Evolutionary conservation across 331 rosid species (phyloP), one percentile per base, ranked within the genome.

Genomic region (Arachis monticola): DNA sequence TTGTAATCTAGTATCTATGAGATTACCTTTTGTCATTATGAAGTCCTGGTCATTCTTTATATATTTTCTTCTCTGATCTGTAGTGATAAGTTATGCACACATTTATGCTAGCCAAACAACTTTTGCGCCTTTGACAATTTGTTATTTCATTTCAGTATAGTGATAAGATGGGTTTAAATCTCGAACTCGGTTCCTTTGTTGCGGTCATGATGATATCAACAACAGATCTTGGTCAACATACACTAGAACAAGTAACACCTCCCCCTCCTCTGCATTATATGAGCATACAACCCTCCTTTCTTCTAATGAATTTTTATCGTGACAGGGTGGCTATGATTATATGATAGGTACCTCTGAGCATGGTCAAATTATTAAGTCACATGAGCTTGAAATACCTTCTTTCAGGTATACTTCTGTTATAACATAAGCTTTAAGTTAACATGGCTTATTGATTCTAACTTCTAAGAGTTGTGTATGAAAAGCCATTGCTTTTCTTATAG

Each of bases 131-230:
- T 48, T 73, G 71, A 69, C 83, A 74, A 11, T 52, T 48, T 79
- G 66, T 70, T 85, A 59, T 84, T 59, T 72, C 76, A 73, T 87
- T 92, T 79, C 97, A 95, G 97, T 88, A 92, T 84, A 90, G 97
- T 79, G 99, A 92, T 86, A 92, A 95, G 89, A 88, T 95, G 80
- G 96, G 99, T 73, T 84, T 95, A 77, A 95, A 97, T 76, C 92
- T 95, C 70, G 97, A 95, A 80, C 80, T 95, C 52, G 99, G 99
- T 81, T 95, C 97, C 64, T 95, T 92, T 68, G 97, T 97, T 11
- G 97, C 97, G 4, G 97, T 97, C 57, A 97, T 95, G 83, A 95
- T 95, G 97, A 92, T 95, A 79, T 87, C 97, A 74, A 95, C 99
- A 4, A 95, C 99, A 72, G 97, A 88, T 90, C 99, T 94, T 76